Base-by-base conservation (phyloP, 2,329 filamentous ascomycete genomes). In the Cercospora sojina region DNA sequence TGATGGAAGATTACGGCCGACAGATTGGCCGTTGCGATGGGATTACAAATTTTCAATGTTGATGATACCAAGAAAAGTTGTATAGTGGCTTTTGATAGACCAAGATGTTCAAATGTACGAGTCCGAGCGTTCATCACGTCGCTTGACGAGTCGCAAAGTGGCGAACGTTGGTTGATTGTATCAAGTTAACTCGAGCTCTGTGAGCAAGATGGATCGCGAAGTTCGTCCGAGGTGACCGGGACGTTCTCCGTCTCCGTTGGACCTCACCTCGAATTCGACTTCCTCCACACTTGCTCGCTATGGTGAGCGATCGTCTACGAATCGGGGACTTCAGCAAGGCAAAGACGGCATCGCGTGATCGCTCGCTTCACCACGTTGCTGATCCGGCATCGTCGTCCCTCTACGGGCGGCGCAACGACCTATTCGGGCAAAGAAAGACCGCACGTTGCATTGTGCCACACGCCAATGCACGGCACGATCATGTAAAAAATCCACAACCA, bases 381-480 rank as follows among this genome's bases (percentile, higher is more conserved):
- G 23, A 51, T 51, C 47, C 47, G 47, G 47, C 47, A 27, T 10
- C 27, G 23, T n/a, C 47, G 3, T 13, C 47, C 47, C 12, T 8
- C 47, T 27, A 13, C 47, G 20, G 16, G 6, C 47, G 47, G 23
- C 47, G 47, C 47, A 51, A 25, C 47, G 23, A 51, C 47, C 47
- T 29, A n/a, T 27, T 51, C 20, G 47, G 20, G 47, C 20, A 51
- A 51, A 27, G 47, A 27, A 51, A 23, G 47, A 51, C 20, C 3
- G 20, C 18, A 51, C 47, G 47, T 51, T 47, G 20, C 20, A 13
- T 51, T 51, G 12, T 51, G 23, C 47, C 27, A 51, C 47, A 51
- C 47, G 47, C 47, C 47, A 51, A 51, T 51, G 59, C 41, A 51
- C 59, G 59, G 16, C 43, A 20, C 27, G 38, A 51, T 29, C 59